Percentiles rank a stretch among this genome's conserved stretches.
phyloP scores from a whole-genome alignment of 148 eudicot species.

The Silene latifolia region DNA sequence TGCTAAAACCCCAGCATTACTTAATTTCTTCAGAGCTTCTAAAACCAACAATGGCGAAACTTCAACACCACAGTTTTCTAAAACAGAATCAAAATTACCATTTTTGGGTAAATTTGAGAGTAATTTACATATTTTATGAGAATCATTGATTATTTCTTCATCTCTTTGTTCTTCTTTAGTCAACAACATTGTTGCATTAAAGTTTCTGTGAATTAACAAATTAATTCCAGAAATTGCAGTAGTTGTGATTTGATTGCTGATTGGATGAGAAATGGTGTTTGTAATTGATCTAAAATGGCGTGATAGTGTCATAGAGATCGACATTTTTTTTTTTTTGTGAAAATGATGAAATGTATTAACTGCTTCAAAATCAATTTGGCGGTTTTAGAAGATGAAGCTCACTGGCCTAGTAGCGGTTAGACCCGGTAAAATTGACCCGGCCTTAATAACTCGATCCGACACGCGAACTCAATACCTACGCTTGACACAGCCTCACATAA shows the following conservation, averaged over 20 bases:
- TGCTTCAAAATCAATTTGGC: too few relatives aligned
- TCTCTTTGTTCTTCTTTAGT: slow-evolving; percentile 12
- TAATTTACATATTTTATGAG: slow-evolving; percentile 48
- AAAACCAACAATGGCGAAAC: slow-evolving; percentile 40
- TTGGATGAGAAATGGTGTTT: slow-evolving; percentile 2
- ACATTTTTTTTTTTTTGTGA: slow-evolving; percentile 22
- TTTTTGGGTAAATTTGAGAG: slow-evolving; percentile 30
- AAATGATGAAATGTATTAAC: neutral
- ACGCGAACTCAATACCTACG: too few relatives aligned
- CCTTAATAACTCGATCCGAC: too few relatives aligned
- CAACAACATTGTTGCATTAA: slow-evolving; percentile 22
- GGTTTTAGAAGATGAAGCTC: too few relatives aligned
- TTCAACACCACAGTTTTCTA: slow-evolving; percentile 32
- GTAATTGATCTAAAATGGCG: slow-evolving; percentile 11
- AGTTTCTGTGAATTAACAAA: slow-evolving; percentile 24
- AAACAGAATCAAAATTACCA: slow-evolving; percentile 30
- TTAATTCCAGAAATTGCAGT: neutral
- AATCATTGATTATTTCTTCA: slow-evolving; percentile 27
- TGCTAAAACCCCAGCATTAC: slow-evolving; percentile 69
- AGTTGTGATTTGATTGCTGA: neutral
- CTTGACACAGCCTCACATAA: too few relatives aligned
- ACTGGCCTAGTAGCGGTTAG: too few relatives aligned
- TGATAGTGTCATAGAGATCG: slow-evolving; percentile 20
- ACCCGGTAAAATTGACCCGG: too few relatives aligned
- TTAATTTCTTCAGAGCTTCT: slow-evolving; percentile 56